Conservation (phyloP, 176 grass and related monocot genomes). For the Leersia perrieri region DNA sequence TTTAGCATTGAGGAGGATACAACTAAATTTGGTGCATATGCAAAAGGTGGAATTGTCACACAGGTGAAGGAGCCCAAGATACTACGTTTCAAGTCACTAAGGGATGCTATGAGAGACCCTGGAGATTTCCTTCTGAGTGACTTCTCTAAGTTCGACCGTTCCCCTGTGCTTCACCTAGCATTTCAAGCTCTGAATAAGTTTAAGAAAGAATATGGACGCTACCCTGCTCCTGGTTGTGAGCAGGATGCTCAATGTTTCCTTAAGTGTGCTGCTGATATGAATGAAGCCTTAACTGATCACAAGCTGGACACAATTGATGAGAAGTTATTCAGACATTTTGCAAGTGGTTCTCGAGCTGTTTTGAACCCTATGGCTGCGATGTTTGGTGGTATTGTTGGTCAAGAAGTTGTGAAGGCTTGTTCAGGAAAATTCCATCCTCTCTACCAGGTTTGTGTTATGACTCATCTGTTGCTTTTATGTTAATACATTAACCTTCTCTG, state of each 20-base stretch:
- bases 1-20: conserved; percentile 68
- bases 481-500: neutral
- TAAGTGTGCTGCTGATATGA: conserved; percentile 46
- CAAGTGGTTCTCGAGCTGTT: conserved; percentile 61
- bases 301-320: conserved; percentile 44
- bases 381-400: conserved; percentile 87
- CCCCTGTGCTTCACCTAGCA: conserved; percentile 61
- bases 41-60: conserved; percentile 65
- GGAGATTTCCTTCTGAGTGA: conserved; percentile 68
- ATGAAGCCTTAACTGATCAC: conserved; percentile 32
- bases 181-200: conserved; percentile 73
- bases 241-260: conserved; percentile 59
- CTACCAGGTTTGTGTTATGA: conserved; percentile 53
- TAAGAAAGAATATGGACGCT: conserved; percentile 43
- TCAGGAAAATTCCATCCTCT: conserved; percentile 83
- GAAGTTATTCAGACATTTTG: conserved; percentile 51
- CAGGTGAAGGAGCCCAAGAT: conserved; percentile 70
- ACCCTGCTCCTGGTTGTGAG: conserved; percentile 48
- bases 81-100: conserved; percentile 60
- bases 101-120: conserved; percentile 65
- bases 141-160: conserved; percentile 63
- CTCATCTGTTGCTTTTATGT: neutral
- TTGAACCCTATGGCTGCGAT: conserved; percentile 82
- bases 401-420: conserved; percentile 74
- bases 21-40: conserved; percentile 44